Conservation (phyloP, 768 basidiomycete genomes). For the Lepiota subincarnata region DNA sequence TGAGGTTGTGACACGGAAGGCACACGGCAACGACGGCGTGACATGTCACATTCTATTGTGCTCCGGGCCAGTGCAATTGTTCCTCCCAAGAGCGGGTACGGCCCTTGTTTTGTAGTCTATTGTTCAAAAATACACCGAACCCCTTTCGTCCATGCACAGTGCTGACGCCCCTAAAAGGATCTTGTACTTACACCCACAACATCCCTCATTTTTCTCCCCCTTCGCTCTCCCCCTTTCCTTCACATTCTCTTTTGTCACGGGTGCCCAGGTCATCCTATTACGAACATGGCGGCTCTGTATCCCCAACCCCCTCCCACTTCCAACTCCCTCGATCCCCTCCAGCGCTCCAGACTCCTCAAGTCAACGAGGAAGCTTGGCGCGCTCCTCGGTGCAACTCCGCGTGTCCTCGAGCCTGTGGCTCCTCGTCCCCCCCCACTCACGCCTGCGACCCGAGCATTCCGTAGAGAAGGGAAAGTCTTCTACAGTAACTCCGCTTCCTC, state of each 20-base stretch:
- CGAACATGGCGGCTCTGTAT: neutral
- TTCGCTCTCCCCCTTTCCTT: neutral
- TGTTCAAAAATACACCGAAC: neutral
- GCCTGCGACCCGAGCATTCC: slow-evolving; percentile 9
- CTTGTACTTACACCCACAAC: neutral
- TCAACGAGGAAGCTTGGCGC: slow-evolving; percentile 55
- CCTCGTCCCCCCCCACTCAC: slow-evolving; percentile 8
- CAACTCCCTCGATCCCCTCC: slow-evolving; percentile 40
- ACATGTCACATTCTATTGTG: neutral
- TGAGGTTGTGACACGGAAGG: neutral
- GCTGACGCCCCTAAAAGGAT: neutral
- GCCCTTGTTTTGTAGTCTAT: neutral
- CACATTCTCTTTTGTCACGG: neutral
- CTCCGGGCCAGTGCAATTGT: neutral
- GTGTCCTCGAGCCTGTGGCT: slow-evolving; percentile 24
- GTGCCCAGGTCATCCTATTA: neutral
- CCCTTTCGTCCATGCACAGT: neutral
- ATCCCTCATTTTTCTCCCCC: neutral
- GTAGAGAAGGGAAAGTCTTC: slow-evolving; percentile 15
- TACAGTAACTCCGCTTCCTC: slow-evolving; percentile 7
- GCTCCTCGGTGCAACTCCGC: slow-evolving; percentile 44
- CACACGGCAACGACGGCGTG: slow-evolving; percentile 1
- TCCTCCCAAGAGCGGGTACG: neutral
- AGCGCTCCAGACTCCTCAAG: slow-evolving; percentile 52
- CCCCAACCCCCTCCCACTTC: slow-evolving; percentile 40